Evolutionary conservation across 1,284 basidiomycete species (phyloP), one percentile per base, ranked within the genome.

Genomic region (Fomitopsis pinicola): DNA sequence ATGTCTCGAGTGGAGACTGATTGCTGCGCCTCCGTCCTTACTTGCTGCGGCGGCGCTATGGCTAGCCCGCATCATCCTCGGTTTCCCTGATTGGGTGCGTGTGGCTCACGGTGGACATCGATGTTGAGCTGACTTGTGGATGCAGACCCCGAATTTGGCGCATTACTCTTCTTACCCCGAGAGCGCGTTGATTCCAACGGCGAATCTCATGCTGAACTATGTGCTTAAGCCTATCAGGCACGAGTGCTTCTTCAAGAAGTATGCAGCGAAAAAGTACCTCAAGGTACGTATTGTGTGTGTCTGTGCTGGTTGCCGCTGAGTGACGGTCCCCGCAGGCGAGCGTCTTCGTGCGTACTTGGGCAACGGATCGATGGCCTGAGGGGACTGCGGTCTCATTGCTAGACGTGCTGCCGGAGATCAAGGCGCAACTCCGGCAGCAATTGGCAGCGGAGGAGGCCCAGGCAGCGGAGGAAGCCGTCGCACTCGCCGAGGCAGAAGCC

Each of bases 131-230:
- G 12, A 1, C 12, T 53, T 62, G 56, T 3, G 35, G 63, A 45
- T 50, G 0, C 73, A 95, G 94, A 88, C 87, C 38, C 84, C 93
- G 22, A 94, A 96, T 75, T 74, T 96, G 65, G 91, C 93, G 1
- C 95, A 98, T 74, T 98, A 96, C 75, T 95, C 95, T 3, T 87
- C 88, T 33, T 98, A 97, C 76, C 79, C 89, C 9, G 93, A 98
- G 76, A 87, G 86, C 56, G 88, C 89, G 62, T 76, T 99, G 60
- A 77, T 97, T 33, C 92, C 93, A 0, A 92, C 89, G 0, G 97
- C 95, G 1, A 95, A 94, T 75, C 71, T 95, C 67, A 98, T 98
- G 94, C 75, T 98, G 67, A 94, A 97, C 76, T 98, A 95, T 73
- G 80, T 97, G 63, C 80, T 97, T 59, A 88, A 91, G 70, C 86